Percentiles rank a stretch among this genome's conserved stretches.
phyloP scores from a whole-genome alignment of 2,329 filamentous ascomycete genomes.

The Corinectria fuckeliana region DNA sequence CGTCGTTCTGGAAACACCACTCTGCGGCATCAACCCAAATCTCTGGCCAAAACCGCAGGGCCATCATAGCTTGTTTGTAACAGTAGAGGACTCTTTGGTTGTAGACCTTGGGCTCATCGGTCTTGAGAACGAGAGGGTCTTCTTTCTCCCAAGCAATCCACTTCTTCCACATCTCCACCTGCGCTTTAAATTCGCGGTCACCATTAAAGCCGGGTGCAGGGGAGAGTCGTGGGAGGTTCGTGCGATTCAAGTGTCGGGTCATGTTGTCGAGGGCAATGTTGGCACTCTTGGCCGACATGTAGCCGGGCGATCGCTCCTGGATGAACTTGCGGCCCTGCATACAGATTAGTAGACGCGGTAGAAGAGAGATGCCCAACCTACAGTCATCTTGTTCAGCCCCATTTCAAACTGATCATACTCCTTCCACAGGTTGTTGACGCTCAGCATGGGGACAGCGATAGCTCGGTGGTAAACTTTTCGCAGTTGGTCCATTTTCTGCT shows the following conservation, averaged over 20 bases:
- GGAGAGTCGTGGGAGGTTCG: constrained; percentile 80
- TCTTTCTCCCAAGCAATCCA: constrained; percentile 97
- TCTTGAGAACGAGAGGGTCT: constrained; percentile 84
- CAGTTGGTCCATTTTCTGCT: constrained; percentile 95
- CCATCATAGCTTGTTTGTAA: constrained; percentile 94
- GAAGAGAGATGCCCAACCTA: constrained; percentile 49
- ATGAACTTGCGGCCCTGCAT: constrained; percentile 89
- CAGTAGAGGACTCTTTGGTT: constrained; percentile 84
- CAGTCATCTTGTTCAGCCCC: constrained; percentile 88
- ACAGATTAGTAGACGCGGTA: constrained; percentile 29
- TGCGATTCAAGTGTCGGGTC: constrained; percentile 76
- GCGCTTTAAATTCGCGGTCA: constrained; percentile 80
- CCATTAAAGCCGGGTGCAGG: constrained; percentile 88
- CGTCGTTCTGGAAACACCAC: constrained; percentile 83
- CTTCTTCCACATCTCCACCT: constrained; percentile 87
- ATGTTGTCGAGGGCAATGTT: constrained; percentile 92
- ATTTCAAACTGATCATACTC: constrained; percentile 98
- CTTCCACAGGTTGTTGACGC: constrained; percentile 88
- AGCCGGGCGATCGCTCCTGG: constrained; percentile 88
- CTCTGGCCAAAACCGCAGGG: constrained; percentile 91
- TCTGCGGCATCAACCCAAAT: constrained; percentile 95
- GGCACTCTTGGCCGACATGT: constrained; percentile 94
- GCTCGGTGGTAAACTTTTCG: constrained; percentile 93
- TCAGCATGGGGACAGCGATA: constrained; percentile 83
- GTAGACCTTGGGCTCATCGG: constrained; percentile 78